These are phyloP conservation scores for Azolla pinnata DNA, from an alignment of 75 land plant genomes.

Conservation along the genomic window DNA sequence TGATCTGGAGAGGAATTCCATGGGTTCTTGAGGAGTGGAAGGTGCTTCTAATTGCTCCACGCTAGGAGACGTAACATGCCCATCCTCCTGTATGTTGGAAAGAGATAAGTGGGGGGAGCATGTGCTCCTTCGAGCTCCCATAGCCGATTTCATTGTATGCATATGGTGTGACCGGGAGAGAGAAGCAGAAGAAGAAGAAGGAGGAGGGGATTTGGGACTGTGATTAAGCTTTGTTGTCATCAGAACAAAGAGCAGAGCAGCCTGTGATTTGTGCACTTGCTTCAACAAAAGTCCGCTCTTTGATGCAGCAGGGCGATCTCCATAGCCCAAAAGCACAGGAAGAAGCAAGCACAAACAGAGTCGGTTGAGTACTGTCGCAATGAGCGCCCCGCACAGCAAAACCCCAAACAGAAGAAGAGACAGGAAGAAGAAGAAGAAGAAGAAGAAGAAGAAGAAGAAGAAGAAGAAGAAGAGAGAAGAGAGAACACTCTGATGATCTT, in stretches of 20 bases:
- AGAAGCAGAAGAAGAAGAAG: not conserved
- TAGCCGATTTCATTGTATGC: conserved; percentile 3
- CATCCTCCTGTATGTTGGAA: conserved; percentile 59
- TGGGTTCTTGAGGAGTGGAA: conserved; percentile 84
- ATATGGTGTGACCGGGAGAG: too few relatives aligned
- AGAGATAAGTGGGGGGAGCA: conserved; percentile 21
- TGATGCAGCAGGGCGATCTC: too few relatives aligned
- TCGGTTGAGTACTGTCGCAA: too few relatives aligned
- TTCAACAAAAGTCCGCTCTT: too few relatives aligned
- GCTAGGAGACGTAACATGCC: conserved; percentile 26
- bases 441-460: not conserved
- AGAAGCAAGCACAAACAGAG: too few relatives aligned
- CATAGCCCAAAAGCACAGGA: too few relatives aligned
- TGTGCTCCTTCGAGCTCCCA: not conserved
- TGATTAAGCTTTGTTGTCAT: too few relatives aligned
- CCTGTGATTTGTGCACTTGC: too few relatives aligned
- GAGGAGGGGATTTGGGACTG: not conserved
- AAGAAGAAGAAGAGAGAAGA: not conserved
- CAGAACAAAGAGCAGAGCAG: too few relatives aligned
- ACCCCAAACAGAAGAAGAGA: too few relatives aligned
- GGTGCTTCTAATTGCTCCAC: conserved; percentile 26
- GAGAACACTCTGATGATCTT: not conserved
- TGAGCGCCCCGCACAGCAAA: too few relatives aligned
- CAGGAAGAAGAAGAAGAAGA: too few relatives aligned
- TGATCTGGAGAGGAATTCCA: conserved; percentile 86